Evolutionary conservation across 805 yeast genomes (phyloP), one percentile per base, ranked within the genome.

Genomic region (Suhomyces sp.): DNA sequence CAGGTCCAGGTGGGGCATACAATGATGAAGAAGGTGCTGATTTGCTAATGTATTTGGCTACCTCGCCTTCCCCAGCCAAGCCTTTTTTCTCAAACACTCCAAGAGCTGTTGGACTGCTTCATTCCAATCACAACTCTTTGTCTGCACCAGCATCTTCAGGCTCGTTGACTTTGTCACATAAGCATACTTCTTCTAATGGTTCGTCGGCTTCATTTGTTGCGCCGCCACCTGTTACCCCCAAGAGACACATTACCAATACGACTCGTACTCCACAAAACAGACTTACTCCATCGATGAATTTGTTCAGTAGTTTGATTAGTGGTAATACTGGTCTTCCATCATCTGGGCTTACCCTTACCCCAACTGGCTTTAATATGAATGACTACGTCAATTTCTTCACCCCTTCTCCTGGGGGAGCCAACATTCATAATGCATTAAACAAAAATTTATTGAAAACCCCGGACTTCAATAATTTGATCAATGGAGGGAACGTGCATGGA

Each of bases 301-400:
- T 60, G 15, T 57, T 58, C 47, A 56, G 47, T 36, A 47, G 46
- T 27, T 29, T 47, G n/a, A 48, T 48, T 21, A 43, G 45, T 24
- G 48, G 46, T 15, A 46, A 38, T 15, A 44, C 48, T 6, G 68
- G 65, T 6, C 51, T 66, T 23, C 74, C 72, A 3, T 65, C 72
- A 2, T 60, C 64, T 2, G 72, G 72, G 0, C 48, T 68, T 26
- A 68, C 71, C 10, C 67, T 70, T 20, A 58, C 73, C 6, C 82
- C 85, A 0, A 83, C 83, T 1, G 83, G 82, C 2, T 85, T 86
- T 63, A 85, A 86, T 57, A 77, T 86, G 80, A 81, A 78, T 53
- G 95, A 86, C 54, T 86, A 84, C 54, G 83, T 87, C 24, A 83
- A 86, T 53, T 71, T 83, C 43, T 81, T 81, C 53, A 79, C 90